These are phyloP conservation scores for Aspergillus neoniger DNA, from an alignment of 2,329 filamentous ascomycete genomes.

Conservation along the genomic window DNA sequence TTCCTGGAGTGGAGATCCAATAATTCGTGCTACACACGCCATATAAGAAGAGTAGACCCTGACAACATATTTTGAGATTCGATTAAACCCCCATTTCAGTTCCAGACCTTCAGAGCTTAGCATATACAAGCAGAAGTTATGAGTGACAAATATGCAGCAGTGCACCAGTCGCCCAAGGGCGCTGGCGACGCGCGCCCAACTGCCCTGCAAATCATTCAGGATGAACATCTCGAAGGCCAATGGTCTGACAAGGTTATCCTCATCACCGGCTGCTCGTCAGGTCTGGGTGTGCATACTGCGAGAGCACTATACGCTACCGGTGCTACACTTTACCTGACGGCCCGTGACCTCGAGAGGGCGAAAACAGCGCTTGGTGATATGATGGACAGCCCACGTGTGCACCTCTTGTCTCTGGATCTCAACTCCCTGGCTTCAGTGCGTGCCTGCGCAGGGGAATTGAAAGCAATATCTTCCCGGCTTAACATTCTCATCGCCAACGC, in stretches of 20 bases:
- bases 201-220: slow-evolving; percentile 38
- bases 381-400: slow-evolving; percentile 15
- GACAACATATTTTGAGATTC: no score
- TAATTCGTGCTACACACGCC: no score
- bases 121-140: neutral
- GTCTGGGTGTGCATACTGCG: slow-evolving; percentile 50
- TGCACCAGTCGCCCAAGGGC: slow-evolving; percentile 11
- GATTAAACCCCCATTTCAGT: no score
- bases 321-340: slow-evolving; percentile 41
- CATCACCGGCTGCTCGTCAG: slow-evolving; percentile 31
- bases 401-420: slow-evolving; percentile 23
- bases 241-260: slow-evolving; percentile 19
- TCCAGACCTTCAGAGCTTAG: no score
- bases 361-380: slow-evolving; percentile 28
- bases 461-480: slow-evolving; percentile 12
- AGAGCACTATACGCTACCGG: slow-evolving; percentile 44
- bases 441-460: slow-evolving; percentile 14
- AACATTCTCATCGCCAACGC: slow-evolving; percentile 47
- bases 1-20: no score
- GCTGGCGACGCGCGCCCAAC: slow-evolving; percentile 30
- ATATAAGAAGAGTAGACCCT: no score
- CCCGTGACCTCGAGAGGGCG: slow-evolving; percentile 38
- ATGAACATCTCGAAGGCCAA: slow-evolving; percentile 23
- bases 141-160: neutral
- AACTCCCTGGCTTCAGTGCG: slow-evolving; percentile 9